A percentile compares a stretch with the other conserved stretches of the same genome.
Conservation (phyloP, 805 yeast genomes). For the Ogataea pilisensis region DNA sequence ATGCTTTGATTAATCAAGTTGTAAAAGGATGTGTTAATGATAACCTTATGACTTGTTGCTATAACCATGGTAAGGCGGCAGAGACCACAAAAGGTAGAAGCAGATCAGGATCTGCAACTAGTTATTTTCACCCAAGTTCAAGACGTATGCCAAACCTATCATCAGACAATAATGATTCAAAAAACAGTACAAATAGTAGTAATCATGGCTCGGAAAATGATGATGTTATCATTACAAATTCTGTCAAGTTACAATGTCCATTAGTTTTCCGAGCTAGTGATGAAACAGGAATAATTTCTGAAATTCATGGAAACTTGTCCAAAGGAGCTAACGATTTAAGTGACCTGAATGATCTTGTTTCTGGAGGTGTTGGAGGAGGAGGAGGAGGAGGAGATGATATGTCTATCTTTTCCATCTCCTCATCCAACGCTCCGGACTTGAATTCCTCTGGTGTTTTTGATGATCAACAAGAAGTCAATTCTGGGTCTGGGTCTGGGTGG, state of each 20-base stretch:
- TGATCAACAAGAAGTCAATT: slow-evolving; percentile 17
- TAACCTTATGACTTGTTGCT: slow-evolving; percentile 57
- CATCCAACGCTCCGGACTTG: slow-evolving; percentile 17
- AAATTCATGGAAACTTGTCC: slow-evolving; percentile 23
- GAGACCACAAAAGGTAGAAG: slow-evolving; percentile 9
- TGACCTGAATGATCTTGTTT: slow-evolving; percentile 16
- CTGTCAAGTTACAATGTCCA: slow-evolving; percentile 35
- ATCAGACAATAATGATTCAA: slow-evolving; percentile 13
- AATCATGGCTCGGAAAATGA: slow-evolving; percentile 7
- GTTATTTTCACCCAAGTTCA: slow-evolving; percentile 6
- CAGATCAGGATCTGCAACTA: slow-evolving; percentile 17
- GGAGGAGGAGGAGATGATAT: slow-evolving; percentile 20
- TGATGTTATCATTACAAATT: slow-evolving; percentile 33
- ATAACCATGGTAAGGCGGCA: slow-evolving; percentile 29
- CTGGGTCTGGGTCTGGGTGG: slow-evolving; percentile 14
- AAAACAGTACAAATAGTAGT: neutral
- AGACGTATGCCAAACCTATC: slow-evolving; percentile 20
- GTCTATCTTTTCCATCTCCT: slow-evolving; percentile 26
- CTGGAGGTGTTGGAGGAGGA: slow-evolving; percentile 5
- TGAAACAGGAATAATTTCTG: slow-evolving; percentile 24
- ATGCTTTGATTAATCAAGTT: slow-evolving; percentile 52
- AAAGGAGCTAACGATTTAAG: slow-evolving; percentile 21
- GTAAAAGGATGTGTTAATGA: slow-evolving; percentile 53
- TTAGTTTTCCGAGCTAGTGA: slow-evolving; percentile 30
- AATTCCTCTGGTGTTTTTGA: slow-evolving; percentile 3